Evolutionary conservation across 2,329 filamentous ascomycete genomes (phyloP), one percentile per base, ranked within the genome.

Genomic region (Botrytis deweyae): DNA sequence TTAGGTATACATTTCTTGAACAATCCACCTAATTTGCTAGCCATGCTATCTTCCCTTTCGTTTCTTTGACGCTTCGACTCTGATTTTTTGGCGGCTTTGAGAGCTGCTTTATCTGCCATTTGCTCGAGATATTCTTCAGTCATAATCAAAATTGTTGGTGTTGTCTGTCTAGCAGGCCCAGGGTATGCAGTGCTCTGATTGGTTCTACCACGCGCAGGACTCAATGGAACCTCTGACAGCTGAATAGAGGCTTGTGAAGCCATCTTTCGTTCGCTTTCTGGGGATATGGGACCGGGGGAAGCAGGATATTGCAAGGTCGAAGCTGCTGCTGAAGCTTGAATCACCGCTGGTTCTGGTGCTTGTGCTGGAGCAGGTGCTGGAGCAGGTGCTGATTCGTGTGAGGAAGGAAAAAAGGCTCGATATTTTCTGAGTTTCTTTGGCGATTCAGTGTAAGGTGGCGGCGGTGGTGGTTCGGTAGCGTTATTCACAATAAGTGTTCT

Each of bases 1-100:
- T 86, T 84, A 0, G 89, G 86, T 52, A 93, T 84, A 75, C 88
- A 92, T 16, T 87, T 88, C 66, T 91, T 86, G 90, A 91, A 93
- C 61, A 89, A 85, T 5, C 88, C 87, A 3, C 90, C 90, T 0
- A 85, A 80, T 76, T 87, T 89, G 67, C 84, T 86, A 1, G 88
- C 89, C 29, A 87, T 78, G 3, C 85, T 85, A 59, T 93, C 91
- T 81, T 93, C 90, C 74, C 91, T 91, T 80, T 93, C 90, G 73
- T 87, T 86, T 33, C 85, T 87, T 75, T 84, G 86, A 73, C 86
- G 87, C 79, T 84, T 84, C 62, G 84, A 75, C 75, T 82, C 80
- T 12, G 76, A 77, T 70, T 81, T 81, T 42, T 74, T 76, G 4
- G 79, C 78, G 29, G 52, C 68, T 40, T 78, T 78, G 3, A 74